Evolutionary conservation across 306 rosid genomes (phyloP).

Genomic region (Trichosanthes truncata): DNA sequence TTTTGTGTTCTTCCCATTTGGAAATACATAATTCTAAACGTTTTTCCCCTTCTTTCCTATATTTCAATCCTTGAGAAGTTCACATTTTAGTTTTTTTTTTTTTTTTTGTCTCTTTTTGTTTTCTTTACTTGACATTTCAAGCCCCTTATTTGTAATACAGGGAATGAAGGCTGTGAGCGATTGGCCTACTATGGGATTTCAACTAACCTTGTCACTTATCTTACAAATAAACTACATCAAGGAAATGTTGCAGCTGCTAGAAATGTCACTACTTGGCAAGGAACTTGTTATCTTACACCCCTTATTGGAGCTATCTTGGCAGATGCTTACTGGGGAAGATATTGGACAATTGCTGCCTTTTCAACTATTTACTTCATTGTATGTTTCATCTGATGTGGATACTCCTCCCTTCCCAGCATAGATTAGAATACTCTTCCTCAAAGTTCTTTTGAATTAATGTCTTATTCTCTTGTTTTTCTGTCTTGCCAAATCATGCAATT

Average conservation of each 20-base stretch:
- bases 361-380: slow-evolving; percentile 75
- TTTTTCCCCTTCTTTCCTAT: neutral
- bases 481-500: neutral
- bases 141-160: slow-evolving; percentile 28
- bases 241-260: slow-evolving; percentile 89
- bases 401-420: neutral
- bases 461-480: neutral
- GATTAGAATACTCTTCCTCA: neutral
- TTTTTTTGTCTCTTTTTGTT: neutral
- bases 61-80: neutral
- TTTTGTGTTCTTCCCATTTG: neutral
- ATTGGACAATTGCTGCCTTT: slow-evolving; percentile 88
- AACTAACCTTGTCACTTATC: slow-evolving; percentile 88
- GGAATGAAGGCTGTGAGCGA: slow-evolving; percentile 86
- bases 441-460: neutral
- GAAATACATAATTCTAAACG: neutral
- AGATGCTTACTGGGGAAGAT: slow-evolving; percentile 98
- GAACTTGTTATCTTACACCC: slow-evolving; percentile 96
- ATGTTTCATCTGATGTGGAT: slow-evolving; percentile 19
- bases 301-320: slow-evolving; percentile 92
- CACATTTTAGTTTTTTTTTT: neutral
- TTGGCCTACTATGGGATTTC: slow-evolving; percentile 95
- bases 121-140: neutral
- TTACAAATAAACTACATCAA: slow-evolving; percentile 67
- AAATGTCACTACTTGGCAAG: slow-evolving; percentile 94